Evolutionary conservation across 2,329 filamentous ascomycete species (phyloP).

Genomic region (Monilinia aucupariae): DNA sequence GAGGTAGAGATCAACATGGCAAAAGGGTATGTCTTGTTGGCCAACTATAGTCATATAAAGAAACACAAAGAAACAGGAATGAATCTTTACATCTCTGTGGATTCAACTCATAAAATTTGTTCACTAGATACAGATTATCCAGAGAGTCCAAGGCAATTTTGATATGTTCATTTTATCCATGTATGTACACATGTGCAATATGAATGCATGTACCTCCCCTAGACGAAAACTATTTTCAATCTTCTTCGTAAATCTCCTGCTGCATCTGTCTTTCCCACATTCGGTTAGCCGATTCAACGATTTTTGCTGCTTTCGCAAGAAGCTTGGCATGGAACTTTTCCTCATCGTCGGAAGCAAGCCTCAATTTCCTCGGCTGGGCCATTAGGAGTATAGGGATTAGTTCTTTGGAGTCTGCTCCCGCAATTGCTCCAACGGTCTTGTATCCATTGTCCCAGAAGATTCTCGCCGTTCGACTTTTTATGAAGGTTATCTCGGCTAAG

Average conservation of each 20-base stretch:
- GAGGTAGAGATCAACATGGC: too few species aligned
- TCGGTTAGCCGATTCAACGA: conserved; percentile 62
- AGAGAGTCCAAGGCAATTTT: background rate
- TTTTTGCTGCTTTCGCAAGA: conserved; percentile 59
- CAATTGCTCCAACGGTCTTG: conserved; percentile 60
- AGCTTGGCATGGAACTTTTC: conserved; percentile 60
- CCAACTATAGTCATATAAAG: too few species aligned
- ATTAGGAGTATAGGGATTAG: conserved; percentile 68
- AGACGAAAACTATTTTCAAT: background rate
- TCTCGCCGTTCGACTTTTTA: conserved; percentile 70
- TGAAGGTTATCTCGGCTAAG: conserved; percentile 65
- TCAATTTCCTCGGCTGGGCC: conserved; percentile 62
- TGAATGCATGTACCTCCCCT: background rate
- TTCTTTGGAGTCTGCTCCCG: conserved; percentile 62
- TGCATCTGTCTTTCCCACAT: conserved; percentile 49
- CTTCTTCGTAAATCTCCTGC: conserved; percentile 25
- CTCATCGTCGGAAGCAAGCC: conserved; percentile 51
- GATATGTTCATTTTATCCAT: background rate
- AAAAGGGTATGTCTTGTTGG: too few species aligned
- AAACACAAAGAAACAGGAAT: too few species aligned
- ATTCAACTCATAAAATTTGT: background rate
- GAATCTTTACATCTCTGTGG: too few species aligned
- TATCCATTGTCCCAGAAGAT: conserved; percentile 75
- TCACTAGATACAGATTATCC: background rate
- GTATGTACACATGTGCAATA: background rate